Base-by-base conservation (phyloP, 192 early-diverging fungal genomes). In the Rhizophagus prolifer region DNA sequence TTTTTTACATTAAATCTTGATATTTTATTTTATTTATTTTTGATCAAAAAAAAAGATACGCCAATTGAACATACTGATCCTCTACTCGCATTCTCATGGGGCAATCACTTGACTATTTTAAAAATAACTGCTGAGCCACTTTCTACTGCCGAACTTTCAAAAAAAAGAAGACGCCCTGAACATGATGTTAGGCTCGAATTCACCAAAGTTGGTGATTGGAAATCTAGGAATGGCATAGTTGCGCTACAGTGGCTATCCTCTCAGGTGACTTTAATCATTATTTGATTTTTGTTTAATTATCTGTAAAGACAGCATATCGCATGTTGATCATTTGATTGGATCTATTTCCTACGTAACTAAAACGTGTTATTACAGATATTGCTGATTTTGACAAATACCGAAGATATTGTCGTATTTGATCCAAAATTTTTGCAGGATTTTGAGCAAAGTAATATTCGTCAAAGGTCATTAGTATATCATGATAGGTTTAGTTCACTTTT, bases 391-490 rank as follows among this genome's bases (percentile, higher is more conserved):
- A 88, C 87, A 13, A 82, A 83, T 59, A 90, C 83, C 1, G 88
- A 90, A 73, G 86, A 87, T 12, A 84, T 90, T 70, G 80, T 90
- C 23, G 80, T 90, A 2, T 90, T 90, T 72, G 87, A 90, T 76
- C 87, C 87, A 1, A 87, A 84, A 60, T 67, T 71, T 34, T 86
- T 90, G 85, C 75, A 63, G 7, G 82, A 85, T 61, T 88, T 85
- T 16, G 87, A 90, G 63, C 70, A 81, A 13, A 81, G 79, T 23
- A 85, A 79, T 75, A 81, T 86, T 21, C 71, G 83, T 23, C 74
- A 74, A 38, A 82, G 87, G 28, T 85, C 88, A 60, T 78, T 90
- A 58, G 84, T 90, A 3, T 90, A 87, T 68, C 88, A 90, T 65
- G 87, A 90, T 75, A 82, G 82, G 76, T 90, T 82, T 50, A 79